These are phyloP conservation scores for Schwanniomyces sp. DNA, from an alignment of 805 yeast species.

Conservation along the genomic window DNA sequence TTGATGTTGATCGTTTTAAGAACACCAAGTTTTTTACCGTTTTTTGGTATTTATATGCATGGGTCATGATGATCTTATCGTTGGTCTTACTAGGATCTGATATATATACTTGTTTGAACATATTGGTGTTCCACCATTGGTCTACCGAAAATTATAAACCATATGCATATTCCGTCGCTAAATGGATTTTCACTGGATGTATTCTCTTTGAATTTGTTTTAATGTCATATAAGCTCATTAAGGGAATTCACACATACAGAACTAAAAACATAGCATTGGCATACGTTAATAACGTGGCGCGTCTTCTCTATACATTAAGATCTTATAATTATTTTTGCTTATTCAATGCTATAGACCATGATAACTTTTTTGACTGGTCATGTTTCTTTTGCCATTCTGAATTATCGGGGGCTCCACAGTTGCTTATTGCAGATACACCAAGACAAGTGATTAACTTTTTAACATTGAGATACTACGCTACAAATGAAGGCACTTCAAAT, in stretches of 20 bases:
- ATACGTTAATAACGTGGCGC: conserved; percentile 66
- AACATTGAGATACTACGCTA: conserved; percentile 56
- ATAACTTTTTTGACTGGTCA: conserved; percentile 62
- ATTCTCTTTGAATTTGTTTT: conserved; percentile 68
- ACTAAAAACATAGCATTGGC: conserved; percentile 67
- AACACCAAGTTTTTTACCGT: conserved; percentile 46
- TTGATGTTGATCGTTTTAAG: conserved; percentile 47
- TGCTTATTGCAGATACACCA: conserved; percentile 80
- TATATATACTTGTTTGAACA: conserved; percentile 73
- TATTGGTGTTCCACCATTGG: conserved; percentile 75
- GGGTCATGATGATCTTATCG: conserved; percentile 52
- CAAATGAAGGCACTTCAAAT: conserved; percentile 44
- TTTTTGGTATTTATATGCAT: conserved; percentile 39
- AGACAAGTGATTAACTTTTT: conserved; percentile 82
- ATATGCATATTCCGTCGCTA: conserved; percentile 50
- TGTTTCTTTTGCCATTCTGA: conserved; percentile 67
- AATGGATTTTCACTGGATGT: conserved; percentile 80
- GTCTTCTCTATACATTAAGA: conserved; percentile 53
- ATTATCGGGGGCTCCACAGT: conserved; percentile 57
- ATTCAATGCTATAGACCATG: conserved; percentile 64
- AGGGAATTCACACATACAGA: conserved; percentile 57
- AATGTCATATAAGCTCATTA: conserved; percentile 53
- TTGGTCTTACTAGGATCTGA: conserved; percentile 62
- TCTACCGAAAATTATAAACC: conserved; percentile 47
- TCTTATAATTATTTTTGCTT: conserved; percentile 70